phyloP scores from a whole-genome alignment of 495 filamentous ascomycete genomes.

The Penicillium robsamsonii region DNA sequence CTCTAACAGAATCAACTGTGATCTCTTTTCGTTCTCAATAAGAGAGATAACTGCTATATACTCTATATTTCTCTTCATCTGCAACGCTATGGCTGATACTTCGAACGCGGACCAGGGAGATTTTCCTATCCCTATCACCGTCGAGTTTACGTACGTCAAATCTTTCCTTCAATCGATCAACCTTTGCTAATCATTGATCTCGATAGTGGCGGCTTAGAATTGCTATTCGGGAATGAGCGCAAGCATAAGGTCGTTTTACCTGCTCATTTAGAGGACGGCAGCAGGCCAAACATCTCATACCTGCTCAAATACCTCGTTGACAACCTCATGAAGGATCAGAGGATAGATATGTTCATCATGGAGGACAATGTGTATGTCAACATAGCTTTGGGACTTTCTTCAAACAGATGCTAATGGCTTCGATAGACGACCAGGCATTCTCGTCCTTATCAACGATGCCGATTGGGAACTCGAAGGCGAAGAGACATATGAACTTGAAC shows the following conservation, averaged over 20 bases:
- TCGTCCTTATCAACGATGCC: slow-evolving; percentile 95
- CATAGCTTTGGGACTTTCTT: background rate
- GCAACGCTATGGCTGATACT: slow-evolving; percentile 11
- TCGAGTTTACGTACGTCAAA: slow-evolving; percentile 71
- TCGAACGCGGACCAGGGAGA: slow-evolving; percentile 10
- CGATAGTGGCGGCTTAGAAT: slow-evolving; percentile 85
- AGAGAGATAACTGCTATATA: background rate
- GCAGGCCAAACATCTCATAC: slow-evolving; percentile 66
- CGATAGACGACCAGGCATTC: slow-evolving; percentile 85
- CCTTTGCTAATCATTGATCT: slow-evolving; percentile 14
- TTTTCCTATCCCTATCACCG: slow-evolving; percentile 50
- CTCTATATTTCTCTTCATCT: background rate
- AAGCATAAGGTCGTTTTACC: slow-evolving; percentile 70
- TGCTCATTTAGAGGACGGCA: slow-evolving; percentile 53
- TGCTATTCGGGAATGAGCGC: slow-evolving; percentile 81
- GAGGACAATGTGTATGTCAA: slow-evolving; percentile 77
- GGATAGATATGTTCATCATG: slow-evolving; percentile 86
- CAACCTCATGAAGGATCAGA: slow-evolving; percentile 78
- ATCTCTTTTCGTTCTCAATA: slow-evolving; percentile 3
- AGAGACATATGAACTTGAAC: slow-evolving; percentile 78
- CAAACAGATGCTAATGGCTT: slow-evolving; percentile 6
- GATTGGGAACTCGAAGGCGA: slow-evolving; percentile 99
- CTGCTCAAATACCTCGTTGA: slow-evolving; percentile 79
- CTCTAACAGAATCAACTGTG: slow-evolving; percentile 2
- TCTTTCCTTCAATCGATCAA: background rate